Evolutionary conservation across 768 basidiomycete genomes (phyloP).

Genomic region (Serendipita sp.): DNA sequence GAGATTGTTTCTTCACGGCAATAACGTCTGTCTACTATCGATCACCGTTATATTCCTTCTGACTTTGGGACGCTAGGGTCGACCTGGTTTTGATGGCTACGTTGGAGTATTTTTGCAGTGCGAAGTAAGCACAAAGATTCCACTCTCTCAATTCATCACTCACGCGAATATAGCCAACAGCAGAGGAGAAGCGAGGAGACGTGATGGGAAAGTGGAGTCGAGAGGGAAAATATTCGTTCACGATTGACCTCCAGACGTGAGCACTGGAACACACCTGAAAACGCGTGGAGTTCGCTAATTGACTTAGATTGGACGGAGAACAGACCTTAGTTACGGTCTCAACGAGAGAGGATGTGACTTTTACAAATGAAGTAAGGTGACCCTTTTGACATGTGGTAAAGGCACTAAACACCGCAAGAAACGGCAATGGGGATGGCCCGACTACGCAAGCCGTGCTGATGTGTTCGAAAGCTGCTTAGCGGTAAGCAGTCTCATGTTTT

Average conservation of each 20-base stretch:
- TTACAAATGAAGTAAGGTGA: background rate
- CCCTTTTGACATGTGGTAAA: background rate
- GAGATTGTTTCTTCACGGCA: conserved; percentile 1
- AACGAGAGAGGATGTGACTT: conserved; percentile 6
- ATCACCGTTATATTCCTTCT: background rate
- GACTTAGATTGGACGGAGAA: conserved; percentile 1
- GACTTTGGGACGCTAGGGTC: background rate
- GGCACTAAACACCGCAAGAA: background rate
- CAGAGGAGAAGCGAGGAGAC: background rate
- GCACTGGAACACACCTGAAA: background rate
- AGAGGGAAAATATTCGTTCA: background rate
- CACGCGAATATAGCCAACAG: background rate
- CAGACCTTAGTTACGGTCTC: conserved; percentile 2
- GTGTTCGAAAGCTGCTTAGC: background rate
- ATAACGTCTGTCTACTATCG: background rate
- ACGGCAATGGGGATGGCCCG: conserved; percentile 1
- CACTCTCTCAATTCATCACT: background rate
- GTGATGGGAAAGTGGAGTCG: conserved; percentile 4
- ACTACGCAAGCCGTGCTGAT: background rate
- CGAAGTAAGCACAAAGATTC: background rate
- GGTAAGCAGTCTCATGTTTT: background rate
- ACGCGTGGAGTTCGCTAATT: background rate
- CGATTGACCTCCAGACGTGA: conserved; percentile 4
- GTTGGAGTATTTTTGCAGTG: conserved; percentile 2
- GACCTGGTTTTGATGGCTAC: conserved; percentile 4